Evolutionary conservation across 805 yeast species (phyloP), one percentile per base, ranked within the genome.

Genomic region (Nakazawaea molendinolei): DNA sequence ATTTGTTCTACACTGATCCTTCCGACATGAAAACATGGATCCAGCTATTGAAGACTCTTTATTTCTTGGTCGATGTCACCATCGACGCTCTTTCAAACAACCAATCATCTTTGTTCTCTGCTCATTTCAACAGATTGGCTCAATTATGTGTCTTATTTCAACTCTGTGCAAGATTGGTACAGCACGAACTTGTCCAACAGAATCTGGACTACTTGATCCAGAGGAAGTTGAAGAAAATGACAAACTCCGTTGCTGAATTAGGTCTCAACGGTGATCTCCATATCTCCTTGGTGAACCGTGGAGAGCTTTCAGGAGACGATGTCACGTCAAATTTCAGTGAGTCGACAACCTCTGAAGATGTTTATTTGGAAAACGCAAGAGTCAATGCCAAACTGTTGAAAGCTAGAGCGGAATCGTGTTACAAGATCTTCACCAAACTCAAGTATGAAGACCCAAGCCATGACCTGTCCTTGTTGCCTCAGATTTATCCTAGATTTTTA

Each of bases 401-500:
- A 13, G 41, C 24, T 16, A 43, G 53, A 14, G 38, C 49, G 3
- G 40, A 41, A 8, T 8, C 38, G 5, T 27, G 53, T 21, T 41
- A 37, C 20, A 44, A 43, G 8, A 32, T 49, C 5, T 44, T 48
- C 25, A 16, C 39, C 5, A 38, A 36, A 14, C 10, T 53, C 18
- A 44, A 45, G 16, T 39, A 44, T 8, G 39, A 40, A 13, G 42
- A 50, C 27, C 34, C 35, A 5, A 23, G 14, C 14, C 37, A 33
- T 24, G 38, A 33, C 28, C 39, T 52, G 2, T 29, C 46, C 32
- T 34, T 56, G 12, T 42, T 79, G 23, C 92, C 90, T 0, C 81
- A 80, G 50, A 59, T 78, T 2, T 74, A 77, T 44, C 87, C 92
- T 7, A 64, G 92, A 41, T 79, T 82, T 47, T 56, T 83, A 14